Evolutionary conservation across 2,329 filamentous ascomycete species (phyloP), one percentile per base, ranked within the genome.

Genomic region (Diaporthe citriasiana): DNA sequence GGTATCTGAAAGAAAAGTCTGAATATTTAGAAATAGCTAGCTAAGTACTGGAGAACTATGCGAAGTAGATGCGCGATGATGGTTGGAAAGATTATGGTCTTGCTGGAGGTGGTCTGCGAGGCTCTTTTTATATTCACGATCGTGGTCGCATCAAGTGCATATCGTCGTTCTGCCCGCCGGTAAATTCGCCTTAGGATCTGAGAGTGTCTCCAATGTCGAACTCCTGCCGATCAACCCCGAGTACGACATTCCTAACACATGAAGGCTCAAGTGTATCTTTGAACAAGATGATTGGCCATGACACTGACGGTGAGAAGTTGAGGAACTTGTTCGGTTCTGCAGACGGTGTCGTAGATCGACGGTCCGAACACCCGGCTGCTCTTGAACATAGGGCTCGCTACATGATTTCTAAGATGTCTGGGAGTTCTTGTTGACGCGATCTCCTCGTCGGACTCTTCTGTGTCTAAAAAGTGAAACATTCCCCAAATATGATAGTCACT

Each of bases 381-480:
- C 10, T 25, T 51, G 47, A 25, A 51, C 9, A 30, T 30, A 45
- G 4, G 40, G 25, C 5, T 47, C 25, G 59, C 40, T 25, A 45
- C 25, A 22, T n/a, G 25, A 17, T n/a, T n/a, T 2, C 40, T 12
- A 33, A n/a, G 40, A 33, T 45, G 59, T 45, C 25, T 45, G 33
- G 40, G 15, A 63, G 17, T 33, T 45, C 40, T 33, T 25, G 40
- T n/a, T 33, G 40, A 13, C 17, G 17, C 3, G 40, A 47, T 47
- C 17, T 63, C 40, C 40, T 12, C 9, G 4, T 15, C 22, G 6
- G 38, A 45, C 38, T 30, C 25, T 30, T 22, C 25, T 30, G 38
- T n/a, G 40, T 22, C 40, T 63, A 27, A n/a, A 47, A 63, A 17
- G 59, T 45, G 59, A 63, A 47, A 63, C 59, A 63, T 30, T 8